Percentiles rank a stretch among this genome's conserved stretches.
phyloP scores from a whole-genome alignment of 371 early-diverging fungal species.

The Mortierella polycephala region DNA sequence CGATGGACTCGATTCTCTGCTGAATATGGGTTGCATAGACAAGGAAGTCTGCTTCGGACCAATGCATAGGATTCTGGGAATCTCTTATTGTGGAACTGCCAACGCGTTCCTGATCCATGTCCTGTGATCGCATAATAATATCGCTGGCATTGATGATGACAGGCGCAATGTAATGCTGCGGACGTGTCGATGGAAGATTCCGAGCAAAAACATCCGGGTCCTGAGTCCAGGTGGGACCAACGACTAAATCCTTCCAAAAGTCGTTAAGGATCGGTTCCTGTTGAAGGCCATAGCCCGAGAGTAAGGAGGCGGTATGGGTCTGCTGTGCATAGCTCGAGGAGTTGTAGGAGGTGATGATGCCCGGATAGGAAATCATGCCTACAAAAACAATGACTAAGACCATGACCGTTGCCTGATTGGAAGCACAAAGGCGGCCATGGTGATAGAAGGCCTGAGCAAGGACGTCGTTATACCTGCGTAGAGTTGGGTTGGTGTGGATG shows the following conservation, averaged over 20 bases:
- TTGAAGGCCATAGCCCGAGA: constrained; percentile 46
- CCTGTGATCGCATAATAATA: neutral
- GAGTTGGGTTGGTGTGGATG: constrained; percentile 32
- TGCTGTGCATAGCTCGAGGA: constrained; percentile 36
- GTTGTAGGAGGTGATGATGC: constrained; percentile 53
- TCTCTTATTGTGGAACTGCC: neutral
- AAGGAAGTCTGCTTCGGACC: constrained; percentile 22
- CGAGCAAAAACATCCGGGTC: constrained; percentile 29
- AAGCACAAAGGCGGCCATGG: constrained; percentile 71
- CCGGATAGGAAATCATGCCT: constrained; percentile 64
- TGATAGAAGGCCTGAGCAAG: constrained; percentile 65
- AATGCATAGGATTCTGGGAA: neutral
- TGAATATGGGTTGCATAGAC: constrained; percentile 25
- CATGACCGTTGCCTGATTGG: constrained; percentile 61
- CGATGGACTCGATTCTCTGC: constrained; percentile 27
- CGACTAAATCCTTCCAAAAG: neutral
- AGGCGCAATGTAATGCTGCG: constrained; percentile 39
- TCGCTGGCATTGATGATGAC: constrained; percentile 45
- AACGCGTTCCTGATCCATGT: neutral
- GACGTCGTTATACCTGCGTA: constrained; percentile 40
- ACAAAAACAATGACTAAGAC: constrained; percentile 62
- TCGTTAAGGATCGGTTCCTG: neutral
- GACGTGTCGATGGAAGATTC: constrained; percentile 20
- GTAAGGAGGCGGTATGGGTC: constrained; percentile 48
- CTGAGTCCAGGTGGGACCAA: constrained; percentile 46